phyloP scores from a whole-genome alignment of 208 protist species.

The Wallacemonas sp. region DNA sequence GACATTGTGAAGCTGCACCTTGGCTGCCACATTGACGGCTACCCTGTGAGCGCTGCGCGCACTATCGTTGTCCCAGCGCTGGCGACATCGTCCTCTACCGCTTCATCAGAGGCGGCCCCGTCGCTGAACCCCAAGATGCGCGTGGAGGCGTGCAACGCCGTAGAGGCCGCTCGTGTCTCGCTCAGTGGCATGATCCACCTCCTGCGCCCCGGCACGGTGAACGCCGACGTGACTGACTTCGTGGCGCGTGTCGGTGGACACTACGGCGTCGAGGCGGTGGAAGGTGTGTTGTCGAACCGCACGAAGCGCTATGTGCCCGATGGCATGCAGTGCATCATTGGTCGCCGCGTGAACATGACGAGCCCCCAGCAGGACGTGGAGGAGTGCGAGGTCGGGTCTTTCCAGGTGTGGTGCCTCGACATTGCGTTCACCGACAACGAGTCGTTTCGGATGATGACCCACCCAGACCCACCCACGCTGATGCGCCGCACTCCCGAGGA shows the following conservation, averaged over 20 bases:
- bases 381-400: constrained; percentile 63
- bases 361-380: constrained; percentile 92
- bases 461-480: constrained; percentile 45
- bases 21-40: constrained; percentile 97
- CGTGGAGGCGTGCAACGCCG: constrained; percentile 78
- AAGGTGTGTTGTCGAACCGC: constrained; percentile 97
- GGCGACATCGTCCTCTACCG: neutral
- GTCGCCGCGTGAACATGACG: constrained; percentile 60
- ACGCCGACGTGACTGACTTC: constrained; percentile 92
- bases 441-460: constrained; percentile 40
- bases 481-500: constrained; percentile 69
- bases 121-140: neutral
- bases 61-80: constrained; percentile 83
- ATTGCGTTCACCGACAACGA: constrained; percentile 82
- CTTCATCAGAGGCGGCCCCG: constrained; percentile 8
- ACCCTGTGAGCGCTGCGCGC: constrained; percentile 93
- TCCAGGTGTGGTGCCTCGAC: constrained; percentile 89
- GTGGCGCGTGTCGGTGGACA: constrained; percentile 89
- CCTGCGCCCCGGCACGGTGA: constrained; percentile 71
- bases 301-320: constrained; percentile 97
- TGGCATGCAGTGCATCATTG: constrained; percentile 95
- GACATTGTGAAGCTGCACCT: constrained; percentile 98
- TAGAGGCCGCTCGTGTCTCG: constrained; percentile 94
- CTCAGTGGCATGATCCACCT: constrained; percentile 85
- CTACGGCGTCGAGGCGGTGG: constrained; percentile 91